Percentiles rank a stretch among this genome's conserved stretches.
Conservation (phyloP, 352 stramenopile genomes). For the Globisporangium ultimum region DNA sequence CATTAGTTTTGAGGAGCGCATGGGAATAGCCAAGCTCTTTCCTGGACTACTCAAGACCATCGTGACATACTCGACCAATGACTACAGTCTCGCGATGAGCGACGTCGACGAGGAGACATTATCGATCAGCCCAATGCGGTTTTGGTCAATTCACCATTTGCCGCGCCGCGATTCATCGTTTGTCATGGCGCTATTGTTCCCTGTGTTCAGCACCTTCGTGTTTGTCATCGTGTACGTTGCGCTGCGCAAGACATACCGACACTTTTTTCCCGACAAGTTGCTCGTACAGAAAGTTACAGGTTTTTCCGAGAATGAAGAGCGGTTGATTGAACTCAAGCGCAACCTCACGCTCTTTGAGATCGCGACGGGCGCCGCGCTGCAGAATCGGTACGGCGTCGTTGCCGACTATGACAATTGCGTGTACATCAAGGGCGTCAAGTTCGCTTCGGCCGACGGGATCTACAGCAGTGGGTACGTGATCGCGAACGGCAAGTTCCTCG, state of each 20-base stretch:
- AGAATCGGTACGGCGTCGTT: slow-evolving; percentile 3
- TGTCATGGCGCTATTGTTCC: not conserved
- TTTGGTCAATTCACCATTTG: slow-evolving; percentile 6
- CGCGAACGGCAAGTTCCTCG: slow-evolving; percentile 15
- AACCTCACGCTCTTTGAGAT: slow-evolving; percentile 9
- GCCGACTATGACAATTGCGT: slow-evolving; percentile 7
- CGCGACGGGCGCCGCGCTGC: slow-evolving; percentile 2
- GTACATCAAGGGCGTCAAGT: slow-evolving; percentile 12
- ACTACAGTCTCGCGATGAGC: slow-evolving; percentile 7
- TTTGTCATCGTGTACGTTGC: slow-evolving; percentile 1
- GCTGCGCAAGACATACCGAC: slow-evolving; percentile 1
- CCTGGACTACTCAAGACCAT: not conserved
- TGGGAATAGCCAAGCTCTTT: not conserved
- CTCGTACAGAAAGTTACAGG: slow-evolving; percentile 4
- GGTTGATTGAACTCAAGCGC: slow-evolving; percentile 10
- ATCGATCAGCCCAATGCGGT: not conserved
- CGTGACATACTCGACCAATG: not conserved
- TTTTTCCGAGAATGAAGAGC: slow-evolving; percentile 5
- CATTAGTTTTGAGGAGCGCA: not conserved
- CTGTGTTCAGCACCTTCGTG: slow-evolving; percentile 5
- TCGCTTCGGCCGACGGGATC: slow-evolving; percentile 16
- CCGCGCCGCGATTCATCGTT: not conserved
- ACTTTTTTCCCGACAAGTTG: slow-evolving; percentile 6
- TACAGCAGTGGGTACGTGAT: slow-evolving; percentile 13
- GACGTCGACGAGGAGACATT: not conserved